Evolutionary conservation across 2,329 filamentous ascomycete species (phyloP).

Genomic region (Dactylonectria estremocensis): DNA sequence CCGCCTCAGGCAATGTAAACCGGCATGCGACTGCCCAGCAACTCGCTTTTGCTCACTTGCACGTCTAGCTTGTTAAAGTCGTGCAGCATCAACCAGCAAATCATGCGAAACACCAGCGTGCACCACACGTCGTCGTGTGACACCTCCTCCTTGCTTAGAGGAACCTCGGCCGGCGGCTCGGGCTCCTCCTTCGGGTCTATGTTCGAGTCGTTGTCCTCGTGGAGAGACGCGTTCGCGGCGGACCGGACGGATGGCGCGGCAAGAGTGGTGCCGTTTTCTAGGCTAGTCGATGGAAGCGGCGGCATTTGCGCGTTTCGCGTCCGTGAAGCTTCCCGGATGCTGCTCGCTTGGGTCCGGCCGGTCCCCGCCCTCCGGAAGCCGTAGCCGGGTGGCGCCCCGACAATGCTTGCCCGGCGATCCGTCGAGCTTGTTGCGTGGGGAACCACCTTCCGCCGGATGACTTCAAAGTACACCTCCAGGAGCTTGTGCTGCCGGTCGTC

Average conservation of each 20-base stretch:
- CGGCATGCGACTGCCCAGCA: slow-evolving; percentile 68
- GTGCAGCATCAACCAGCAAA: slow-evolving; percentile 71
- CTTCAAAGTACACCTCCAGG: slow-evolving; percentile 68
- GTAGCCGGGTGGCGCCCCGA: slow-evolving; percentile 41
- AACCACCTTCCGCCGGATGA: slow-evolving; percentile 60
- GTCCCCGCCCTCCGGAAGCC: slow-evolving; percentile 41
- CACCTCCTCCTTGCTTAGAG: slow-evolving; percentile 45
- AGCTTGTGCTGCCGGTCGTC: slow-evolving; percentile 66
- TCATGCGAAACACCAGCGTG: slow-evolving; percentile 69
- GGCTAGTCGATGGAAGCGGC: neutral
- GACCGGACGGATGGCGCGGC: neutral
- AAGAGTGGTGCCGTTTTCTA: neutral
- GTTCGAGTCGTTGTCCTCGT: slow-evolving; percentile 31
- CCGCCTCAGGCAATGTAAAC: slow-evolving; percentile 64
- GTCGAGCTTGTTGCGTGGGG: slow-evolving; percentile 50
- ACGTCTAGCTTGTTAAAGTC: slow-evolving; percentile 70
- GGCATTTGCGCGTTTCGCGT: slow-evolving; percentile 21
- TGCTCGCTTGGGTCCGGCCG: slow-evolving; percentile 45
- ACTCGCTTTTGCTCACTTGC: slow-evolving; percentile 67
- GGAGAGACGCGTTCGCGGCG: neutral
- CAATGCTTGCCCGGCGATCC: slow-evolving; percentile 45
- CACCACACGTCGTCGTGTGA: slow-evolving; percentile 67
- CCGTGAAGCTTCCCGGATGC: slow-evolving; percentile 19
- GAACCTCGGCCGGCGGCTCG: slow-evolving; percentile 17
- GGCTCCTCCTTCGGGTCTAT: slow-evolving; percentile 31